These are phyloP conservation scores for Exserohilum turcica DNA, from an alignment of 2,329 filamentous ascomycete genomes.

Conservation along the genomic window DNA sequence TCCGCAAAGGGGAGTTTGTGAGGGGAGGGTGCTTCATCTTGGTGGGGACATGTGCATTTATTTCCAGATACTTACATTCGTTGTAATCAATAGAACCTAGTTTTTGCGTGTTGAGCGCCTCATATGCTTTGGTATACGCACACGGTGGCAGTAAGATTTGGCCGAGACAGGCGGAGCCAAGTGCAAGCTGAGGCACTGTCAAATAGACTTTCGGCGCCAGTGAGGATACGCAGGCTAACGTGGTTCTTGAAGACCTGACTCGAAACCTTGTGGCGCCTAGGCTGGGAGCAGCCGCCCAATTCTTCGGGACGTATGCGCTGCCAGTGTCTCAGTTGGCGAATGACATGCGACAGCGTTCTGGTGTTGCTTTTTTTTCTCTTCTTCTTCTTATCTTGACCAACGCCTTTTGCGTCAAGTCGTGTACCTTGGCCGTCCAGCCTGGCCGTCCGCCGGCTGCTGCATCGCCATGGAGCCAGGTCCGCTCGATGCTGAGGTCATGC, in stretches of 20 bases:
- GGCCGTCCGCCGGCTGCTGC: not conserved
- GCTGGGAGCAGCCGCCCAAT: not conserved
- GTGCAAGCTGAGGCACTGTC: too few species aligned
- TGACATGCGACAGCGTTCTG: not conserved
- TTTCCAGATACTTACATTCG: not conserved
- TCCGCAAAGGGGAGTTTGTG: not conserved
- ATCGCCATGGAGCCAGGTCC: not conserved
- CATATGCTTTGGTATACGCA: not conserved
- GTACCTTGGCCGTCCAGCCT: not conserved
- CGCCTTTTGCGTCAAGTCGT: not conserved
- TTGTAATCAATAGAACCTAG: not conserved
- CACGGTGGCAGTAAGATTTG: too few species aligned
- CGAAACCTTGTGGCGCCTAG: too few species aligned
- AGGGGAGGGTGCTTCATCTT: not conserved
- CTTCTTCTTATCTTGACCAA: not conserved
- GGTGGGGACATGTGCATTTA: not conserved
- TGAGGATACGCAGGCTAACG: too few species aligned
- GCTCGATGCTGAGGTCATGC: not conserved
- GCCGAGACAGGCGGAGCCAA: too few species aligned
- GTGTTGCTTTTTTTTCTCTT: not conserved
- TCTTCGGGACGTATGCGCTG: not conserved
- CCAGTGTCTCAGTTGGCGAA: not conserved
- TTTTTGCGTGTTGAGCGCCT: too few species aligned
- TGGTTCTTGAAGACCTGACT: too few species aligned
- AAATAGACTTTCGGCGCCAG: too few species aligned